Conservation (phyloP, 2,329 filamentous ascomycete species). For the Colletotrichum chlorophyti region DNA sequence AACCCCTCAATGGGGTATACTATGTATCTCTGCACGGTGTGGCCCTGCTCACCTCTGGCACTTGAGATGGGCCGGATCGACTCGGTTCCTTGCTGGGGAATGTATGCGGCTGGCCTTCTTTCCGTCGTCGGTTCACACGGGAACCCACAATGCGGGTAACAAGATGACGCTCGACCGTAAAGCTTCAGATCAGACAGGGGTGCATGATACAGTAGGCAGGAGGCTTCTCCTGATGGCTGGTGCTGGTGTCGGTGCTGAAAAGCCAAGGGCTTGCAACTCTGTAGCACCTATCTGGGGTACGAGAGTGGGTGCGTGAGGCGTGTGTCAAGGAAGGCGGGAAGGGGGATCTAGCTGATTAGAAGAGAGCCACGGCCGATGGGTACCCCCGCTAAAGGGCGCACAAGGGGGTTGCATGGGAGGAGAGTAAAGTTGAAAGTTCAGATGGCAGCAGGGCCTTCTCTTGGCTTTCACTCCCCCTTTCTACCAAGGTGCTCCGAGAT, state of each 20-base stretch:
- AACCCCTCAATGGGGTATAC: slow-evolving; percentile 5
- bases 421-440: slow-evolving; percentile 25
- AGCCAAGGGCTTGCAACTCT: neutral
- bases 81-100: slow-evolving; percentile 28
- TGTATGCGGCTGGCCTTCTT: slow-evolving; percentile 30
- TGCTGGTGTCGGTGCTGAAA: neutral
- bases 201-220: slow-evolving; percentile 13
- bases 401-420: slow-evolving; percentile 12
- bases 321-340: slow-evolving; percentile 18
- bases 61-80: slow-evolving; percentile 24
- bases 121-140: slow-evolving; percentile 30
- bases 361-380: neutral
- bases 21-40: no score
- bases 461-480: no score
- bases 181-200: slow-evolving; percentile 29
- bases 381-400: slow-evolving; percentile 2
- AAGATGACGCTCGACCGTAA: slow-evolving; percentile 27
- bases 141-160: slow-evolving; percentile 27
- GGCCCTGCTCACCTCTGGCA: slow-evolving; percentile 16
- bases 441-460: slow-evolving; percentile 27
- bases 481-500: no score
- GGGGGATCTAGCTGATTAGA: slow-evolving; percentile 17
- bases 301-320: slow-evolving; percentile 1
- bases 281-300: neutral
- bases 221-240: neutral